A percentile compares a stretch with the other conserved stretches of the same genome.
Evolutionary conservation across 495 filamentous ascomycete genomes (phyloP).

Genomic region (Thermochaetoides thermophila): DNA sequence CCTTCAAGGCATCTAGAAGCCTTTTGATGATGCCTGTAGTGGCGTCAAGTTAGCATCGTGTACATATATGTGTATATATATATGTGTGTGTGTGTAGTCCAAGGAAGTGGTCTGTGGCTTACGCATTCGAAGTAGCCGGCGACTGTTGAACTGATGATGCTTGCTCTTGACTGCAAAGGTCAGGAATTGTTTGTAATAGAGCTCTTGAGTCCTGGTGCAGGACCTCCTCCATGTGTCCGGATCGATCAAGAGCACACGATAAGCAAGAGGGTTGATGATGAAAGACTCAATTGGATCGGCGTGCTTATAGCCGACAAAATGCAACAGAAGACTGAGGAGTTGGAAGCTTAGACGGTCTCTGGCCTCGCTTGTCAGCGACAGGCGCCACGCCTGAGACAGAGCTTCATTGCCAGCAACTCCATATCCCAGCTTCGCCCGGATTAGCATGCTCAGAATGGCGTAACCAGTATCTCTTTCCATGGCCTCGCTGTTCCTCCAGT

Average conservation of each 20-base stretch:
- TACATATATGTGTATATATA: too few relatives aligned
- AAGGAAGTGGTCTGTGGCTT: too few relatives aligned
- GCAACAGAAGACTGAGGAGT: slow-evolving; percentile 60
- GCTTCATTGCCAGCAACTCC: slow-evolving; percentile 26
- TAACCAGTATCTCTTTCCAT: slow-evolving; percentile 96
- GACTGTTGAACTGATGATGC: slow-evolving; percentile 80
- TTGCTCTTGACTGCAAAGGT: slow-evolving; percentile 73
- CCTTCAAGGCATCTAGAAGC: slow-evolving; percentile 77
- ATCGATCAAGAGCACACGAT: slow-evolving; percentile 80
- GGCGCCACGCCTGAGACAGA: slow-evolving; percentile 22
- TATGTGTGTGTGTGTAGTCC: too few relatives aligned
- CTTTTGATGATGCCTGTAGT: slow-evolving; percentile 70
- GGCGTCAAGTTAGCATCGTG: too few relatives aligned
- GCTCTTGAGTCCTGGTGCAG: slow-evolving; percentile 52
- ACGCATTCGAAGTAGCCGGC: slow-evolving; percentile 79
- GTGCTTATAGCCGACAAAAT: slow-evolving; percentile 75
- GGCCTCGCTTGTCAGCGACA: slow-evolving; percentile 34
- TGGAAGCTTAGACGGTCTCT: slow-evolving; percentile 50
- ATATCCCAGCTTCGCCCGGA: slow-evolving; percentile 62
- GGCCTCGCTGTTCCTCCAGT: slow-evolving; percentile 95
- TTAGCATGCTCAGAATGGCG: slow-evolving; percentile 61
- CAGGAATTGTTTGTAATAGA: slow-evolving; percentile 87
- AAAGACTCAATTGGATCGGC: slow-evolving; percentile 66
- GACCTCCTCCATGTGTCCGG: slow-evolving; percentile 81
- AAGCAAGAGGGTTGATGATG: slow-evolving; percentile 90